Percentiles rank a stretch among this genome's conserved stretches.
phyloP scores from a whole-genome alignment of 345 rosid genomes.

The Euclidium syriacum region DNA sequence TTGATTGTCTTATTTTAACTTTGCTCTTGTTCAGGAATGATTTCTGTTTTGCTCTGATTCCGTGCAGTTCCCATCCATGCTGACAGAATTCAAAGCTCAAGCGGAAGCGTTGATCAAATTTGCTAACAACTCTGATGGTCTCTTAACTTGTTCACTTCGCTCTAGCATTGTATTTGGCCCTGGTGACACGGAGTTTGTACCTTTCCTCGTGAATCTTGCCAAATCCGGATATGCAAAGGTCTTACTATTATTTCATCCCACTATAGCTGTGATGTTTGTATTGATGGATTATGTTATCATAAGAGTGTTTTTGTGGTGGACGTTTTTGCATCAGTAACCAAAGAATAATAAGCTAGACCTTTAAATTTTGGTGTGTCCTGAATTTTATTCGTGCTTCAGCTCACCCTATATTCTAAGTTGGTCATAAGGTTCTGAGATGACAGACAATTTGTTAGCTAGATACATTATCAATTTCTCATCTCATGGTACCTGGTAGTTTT shows the following conservation, averaged over 20 bases:
- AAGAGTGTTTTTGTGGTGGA: neutral
- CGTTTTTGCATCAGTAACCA: neutral
- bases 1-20: neutral
- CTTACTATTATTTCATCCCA: conserved; percentile 1
- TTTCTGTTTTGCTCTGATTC: conserved; percentile 16
- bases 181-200: conserved; percentile 58
- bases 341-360: neutral
- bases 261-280: neutral
- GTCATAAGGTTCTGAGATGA: neutral
- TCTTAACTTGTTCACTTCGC: conserved; percentile 85
- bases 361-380: neutral
- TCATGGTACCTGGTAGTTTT: neutral
- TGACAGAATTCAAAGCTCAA: conserved; percentile 88
- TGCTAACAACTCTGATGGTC: conserved; percentile 75
- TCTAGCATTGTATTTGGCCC: conserved; percentile 93
- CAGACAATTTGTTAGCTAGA: neutral
- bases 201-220: conserved; percentile 55
- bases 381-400: neutral
- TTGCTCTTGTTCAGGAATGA: conserved; percentile 4
- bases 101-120: conserved; percentile 69
- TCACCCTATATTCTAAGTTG: neutral
- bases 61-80: conserved; percentile 54
- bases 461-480: neutral
- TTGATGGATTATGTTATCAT: neutral
- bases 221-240: conserved; percentile 91